Evolutionary conservation across 352 stramenopile genomes (phyloP).

Genomic region (Aphanomyces cochlioides): DNA sequence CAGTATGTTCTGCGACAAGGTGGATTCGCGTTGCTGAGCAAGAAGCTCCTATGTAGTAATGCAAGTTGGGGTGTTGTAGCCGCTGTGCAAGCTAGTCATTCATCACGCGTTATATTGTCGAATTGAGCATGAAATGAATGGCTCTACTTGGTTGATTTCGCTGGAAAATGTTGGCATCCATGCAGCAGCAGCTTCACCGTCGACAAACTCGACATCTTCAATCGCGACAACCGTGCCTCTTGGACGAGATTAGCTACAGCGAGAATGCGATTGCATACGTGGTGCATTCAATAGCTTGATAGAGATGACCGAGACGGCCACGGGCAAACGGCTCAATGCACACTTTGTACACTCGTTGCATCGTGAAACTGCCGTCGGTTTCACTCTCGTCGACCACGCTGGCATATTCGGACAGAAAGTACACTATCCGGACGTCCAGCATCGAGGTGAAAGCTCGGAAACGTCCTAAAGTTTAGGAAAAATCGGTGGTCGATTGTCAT

Average conservation of each 20-base stretch:
- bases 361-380: too few species aligned
- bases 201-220: conserved; percentile 8
- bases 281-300: conserved; percentile 9
- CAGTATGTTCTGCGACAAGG: conserved; percentile 4
- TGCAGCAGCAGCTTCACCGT: background rate
- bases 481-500: too few species aligned
- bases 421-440: too few species aligned
- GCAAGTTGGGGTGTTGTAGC: background rate
- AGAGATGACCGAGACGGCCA: background rate
- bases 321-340: conserved; percentile 6
- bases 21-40: background rate
- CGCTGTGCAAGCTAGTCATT: background rate
- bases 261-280: background rate
- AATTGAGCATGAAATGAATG: background rate
- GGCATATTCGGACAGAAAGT: too few species aligned
- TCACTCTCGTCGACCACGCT: too few species aligned
- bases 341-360: conserved; percentile 1
- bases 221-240: conserved; percentile 7
- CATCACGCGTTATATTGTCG: background rate
- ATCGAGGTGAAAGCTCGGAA: too few species aligned
- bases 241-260: background rate
- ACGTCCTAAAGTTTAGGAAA: too few species aligned
- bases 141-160: background rate
- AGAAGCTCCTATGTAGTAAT: background rate
- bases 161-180: background rate